Base-by-base conservation (phyloP, 805 yeast genomes). In the Kodamaea kakaduensis region DNA sequence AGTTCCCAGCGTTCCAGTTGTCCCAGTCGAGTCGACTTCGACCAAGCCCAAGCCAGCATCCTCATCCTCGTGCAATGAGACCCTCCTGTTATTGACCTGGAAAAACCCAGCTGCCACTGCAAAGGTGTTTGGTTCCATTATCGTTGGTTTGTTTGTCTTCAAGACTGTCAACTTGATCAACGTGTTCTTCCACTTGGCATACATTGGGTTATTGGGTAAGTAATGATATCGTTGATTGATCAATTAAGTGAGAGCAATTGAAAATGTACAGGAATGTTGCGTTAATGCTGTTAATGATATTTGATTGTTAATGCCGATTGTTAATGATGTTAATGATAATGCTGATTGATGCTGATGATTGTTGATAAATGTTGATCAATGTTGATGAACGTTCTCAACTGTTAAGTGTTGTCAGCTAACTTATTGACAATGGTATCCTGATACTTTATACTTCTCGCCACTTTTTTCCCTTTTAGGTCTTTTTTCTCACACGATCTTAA, bases 51-150 rank as follows among this genome's bases (percentile, higher is more conserved):
- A 18, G 20, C 22, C 17, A 23, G 31, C 18, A 13, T 18, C 34
- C 24, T 13, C 21, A 10, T 10, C 38, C n/a, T 8, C 28, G 5
- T 15, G 20, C 4, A 32, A 25, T 25, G 25, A 17, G 13, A 25
- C 17, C 17, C 16, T 37, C 27, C 22, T 9, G 25, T 65, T 84
- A 46, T 67, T 85, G 42, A 77, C 86, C 44, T 84, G 94, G 95
- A 65, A 73, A 45, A 69, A 81, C 54, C 93, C 97, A 27, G 67
- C 73, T 45, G 71, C 72, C 54, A 80, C 96, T 34, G 96, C 83
- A 43, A 78, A 80, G 53, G 77, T 82, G 29, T 76, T 87, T 48
- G 93, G 83, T 28, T 69, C 77, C 22, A 67, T 81, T 42, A 54
- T 85, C 30, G 57, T 69, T 18, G 59, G 70, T 17, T 64, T 84